These are phyloP conservation scores for Vicia sativa DNA, from an alignment of 306 rosid species.

Conservation along the genomic window DNA sequence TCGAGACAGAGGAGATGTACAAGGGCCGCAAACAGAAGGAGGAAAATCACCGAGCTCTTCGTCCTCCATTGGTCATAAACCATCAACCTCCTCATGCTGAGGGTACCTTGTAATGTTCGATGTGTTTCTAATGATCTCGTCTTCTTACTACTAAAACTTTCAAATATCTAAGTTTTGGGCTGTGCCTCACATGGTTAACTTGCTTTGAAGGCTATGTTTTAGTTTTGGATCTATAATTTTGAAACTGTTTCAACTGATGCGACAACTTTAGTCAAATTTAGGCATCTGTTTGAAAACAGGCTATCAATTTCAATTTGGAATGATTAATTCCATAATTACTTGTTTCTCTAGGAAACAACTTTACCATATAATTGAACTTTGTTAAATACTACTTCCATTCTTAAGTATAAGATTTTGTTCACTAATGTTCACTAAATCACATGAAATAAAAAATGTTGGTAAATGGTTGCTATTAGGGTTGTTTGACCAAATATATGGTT, in stretches of 20 bases:
- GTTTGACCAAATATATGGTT: no score
- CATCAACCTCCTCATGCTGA: slow-evolving; percentile 63
- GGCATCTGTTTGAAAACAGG: slow-evolving; percentile 16
- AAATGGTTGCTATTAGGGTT: background rate
- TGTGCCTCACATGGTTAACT: slow-evolving; percentile 31
- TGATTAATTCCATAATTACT: slow-evolving; percentile 23
- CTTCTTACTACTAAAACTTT: slow-evolving; percentile 33
- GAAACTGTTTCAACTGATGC: slow-evolving; percentile 27
- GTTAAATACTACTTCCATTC: background rate
- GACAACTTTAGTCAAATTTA: slow-evolving; percentile 9
- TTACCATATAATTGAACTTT: background rate
- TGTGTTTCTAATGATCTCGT: background rate
- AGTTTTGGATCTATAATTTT: slow-evolving; percentile 30
- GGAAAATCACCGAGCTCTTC: slow-evolving; percentile 62
- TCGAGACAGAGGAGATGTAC: slow-evolving; percentile 90
- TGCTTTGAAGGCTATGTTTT: slow-evolving; percentile 35
- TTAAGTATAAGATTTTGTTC: background rate
- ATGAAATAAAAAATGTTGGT: background rate
- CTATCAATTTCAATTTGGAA: slow-evolving; percentile 22
- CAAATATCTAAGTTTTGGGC: slow-evolving; percentile 4
- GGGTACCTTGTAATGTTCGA: slow-evolving; percentile 48
- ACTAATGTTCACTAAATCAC: slow-evolving; percentile 3
- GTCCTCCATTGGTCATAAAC: slow-evolving; percentile 67
- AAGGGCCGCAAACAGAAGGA: slow-evolving; percentile 74
- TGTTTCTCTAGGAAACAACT: slow-evolving; percentile 6